Conservation (phyloP, 176 grass and related monocot genomes). For the Carex kokanica region DNA sequence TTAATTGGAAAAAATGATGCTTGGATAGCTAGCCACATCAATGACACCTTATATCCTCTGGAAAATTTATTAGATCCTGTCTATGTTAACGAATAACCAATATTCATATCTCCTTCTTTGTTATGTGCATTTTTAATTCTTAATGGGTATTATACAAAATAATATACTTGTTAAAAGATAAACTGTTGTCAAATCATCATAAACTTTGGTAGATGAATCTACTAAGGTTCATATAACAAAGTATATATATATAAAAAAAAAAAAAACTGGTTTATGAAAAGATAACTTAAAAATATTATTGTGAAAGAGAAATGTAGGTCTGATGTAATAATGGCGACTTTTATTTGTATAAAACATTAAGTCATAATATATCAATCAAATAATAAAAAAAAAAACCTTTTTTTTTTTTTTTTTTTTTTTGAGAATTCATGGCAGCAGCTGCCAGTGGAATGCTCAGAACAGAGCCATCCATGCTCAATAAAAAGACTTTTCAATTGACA, state of each 20-base stretch:
- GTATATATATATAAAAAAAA: not conserved
- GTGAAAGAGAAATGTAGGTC: no score
- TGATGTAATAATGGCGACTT: no score
- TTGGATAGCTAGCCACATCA: not conserved
- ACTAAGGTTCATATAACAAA: not conserved
- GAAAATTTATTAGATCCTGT: not conserved
- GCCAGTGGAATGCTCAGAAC: no score
- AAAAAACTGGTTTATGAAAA: no score
- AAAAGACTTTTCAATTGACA: not conserved
- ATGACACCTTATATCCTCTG: not conserved
- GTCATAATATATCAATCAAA: no score
- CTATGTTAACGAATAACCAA: no score
- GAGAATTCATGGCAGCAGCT: no score
- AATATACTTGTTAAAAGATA: not conserved
- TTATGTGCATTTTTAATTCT: not conserved
- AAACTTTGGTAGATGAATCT: not conserved
- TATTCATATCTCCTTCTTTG: not conserved
- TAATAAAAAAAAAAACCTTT: no score
- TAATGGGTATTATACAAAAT: not conserved
- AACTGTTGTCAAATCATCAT: not conserved
- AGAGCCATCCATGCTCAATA: no score
- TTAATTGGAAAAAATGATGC: not conserved
- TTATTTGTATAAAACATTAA: no score
- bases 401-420: no score
- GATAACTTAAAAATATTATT: no score